Evolutionary conservation across 2,329 filamentous ascomycete genomes (phyloP).

Genomic region (Alternaria arborescens): DNA sequence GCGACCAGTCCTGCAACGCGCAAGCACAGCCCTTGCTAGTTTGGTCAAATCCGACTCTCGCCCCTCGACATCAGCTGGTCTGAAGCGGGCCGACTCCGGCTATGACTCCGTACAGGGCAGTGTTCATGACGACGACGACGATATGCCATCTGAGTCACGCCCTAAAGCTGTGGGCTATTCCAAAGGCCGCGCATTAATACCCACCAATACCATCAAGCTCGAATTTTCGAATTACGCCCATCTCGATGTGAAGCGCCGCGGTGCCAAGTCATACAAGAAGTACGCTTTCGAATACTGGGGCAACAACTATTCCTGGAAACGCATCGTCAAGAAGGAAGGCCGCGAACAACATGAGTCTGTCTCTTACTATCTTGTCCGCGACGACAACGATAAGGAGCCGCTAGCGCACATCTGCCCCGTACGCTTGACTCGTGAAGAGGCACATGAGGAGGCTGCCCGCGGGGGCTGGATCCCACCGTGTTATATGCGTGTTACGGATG

Average conservation of each 20-base stretch:
- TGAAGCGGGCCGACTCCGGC: constrained; percentile 67
- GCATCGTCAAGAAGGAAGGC: constrained; percentile 73
- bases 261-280: constrained; percentile 71
- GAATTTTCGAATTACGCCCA: constrained; percentile 98
- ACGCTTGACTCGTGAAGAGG: constrained; percentile 74
- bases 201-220: constrained; percentile 83
- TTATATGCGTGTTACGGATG: constrained; percentile 88
- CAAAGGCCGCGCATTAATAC: constrained; percentile 55
- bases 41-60: constrained; percentile 65
- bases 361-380: constrained; percentile 81
- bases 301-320: constrained; percentile 82
- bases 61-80: constrained; percentile 50
- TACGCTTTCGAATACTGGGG: constrained; percentile 98
- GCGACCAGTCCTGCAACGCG: constrained; percentile 64
- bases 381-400: constrained; percentile 65
- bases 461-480: constrained; percentile 92
- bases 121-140: constrained; percentile 29
- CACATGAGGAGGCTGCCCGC: constrained; percentile 74
- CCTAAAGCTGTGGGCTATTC: constrained; percentile 46
- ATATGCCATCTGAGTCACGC: constrained; percentile 27
- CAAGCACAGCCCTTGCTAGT: constrained; percentile 66
- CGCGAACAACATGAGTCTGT: constrained; percentile 63
- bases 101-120: constrained; percentile 59
- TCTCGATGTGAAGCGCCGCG: constrained; percentile 78
- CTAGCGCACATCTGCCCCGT: constrained; percentile 89